Evolutionary conservation across 768 basidiomycete genomes (phyloP), one percentile per base, ranked within the genome.

Genomic region (Russula sp.): DNA sequence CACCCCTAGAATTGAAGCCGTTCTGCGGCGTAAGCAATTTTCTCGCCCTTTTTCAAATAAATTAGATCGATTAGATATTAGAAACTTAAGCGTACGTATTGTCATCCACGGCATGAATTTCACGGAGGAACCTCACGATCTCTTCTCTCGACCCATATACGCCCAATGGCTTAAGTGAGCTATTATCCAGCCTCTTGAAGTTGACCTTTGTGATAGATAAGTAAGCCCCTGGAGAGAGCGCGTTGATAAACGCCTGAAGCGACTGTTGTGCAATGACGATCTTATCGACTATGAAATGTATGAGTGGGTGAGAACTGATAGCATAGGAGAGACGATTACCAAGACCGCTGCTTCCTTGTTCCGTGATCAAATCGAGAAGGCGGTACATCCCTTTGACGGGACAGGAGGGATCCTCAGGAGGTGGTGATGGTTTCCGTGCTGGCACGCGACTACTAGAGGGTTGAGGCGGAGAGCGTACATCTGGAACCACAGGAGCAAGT

Each of bases 261-360:
- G 82, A 80, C 2, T 78, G 73, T 70, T 84, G 83, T 2, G 76
- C 75, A 32, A 87, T 87, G 71, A 87, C 81, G 36, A 87, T 79
- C 69, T 87, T 87, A 67, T 85, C 84, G 44, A 85, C 85, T 84
- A 64, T 20, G 20, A 28, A 38, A 24, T 20, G 18, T 18, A 30
- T 65, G 20, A 65, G 50, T 20, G 11, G 5, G n/a, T 28, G 53
- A 20, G 34, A 44, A 5, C 24, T 6, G 5, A 52, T 26, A 52
- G 14, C 9, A 22, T 30, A 44, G 8, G 20, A 13, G 59, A 40
- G 22, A 5, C 3, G 60, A 75, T 62, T 66, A 83, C 84, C 84
- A 6, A 84, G 75, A 1, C 83, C 82, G 5, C 80, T 78, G 40
- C 77, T 82, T 0, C 79, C 79, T 52, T 77, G 74, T 63, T 85